Conservation (phyloP, 495 filamentous ascomycete genomes). For the Penicillium canescens region DNA sequence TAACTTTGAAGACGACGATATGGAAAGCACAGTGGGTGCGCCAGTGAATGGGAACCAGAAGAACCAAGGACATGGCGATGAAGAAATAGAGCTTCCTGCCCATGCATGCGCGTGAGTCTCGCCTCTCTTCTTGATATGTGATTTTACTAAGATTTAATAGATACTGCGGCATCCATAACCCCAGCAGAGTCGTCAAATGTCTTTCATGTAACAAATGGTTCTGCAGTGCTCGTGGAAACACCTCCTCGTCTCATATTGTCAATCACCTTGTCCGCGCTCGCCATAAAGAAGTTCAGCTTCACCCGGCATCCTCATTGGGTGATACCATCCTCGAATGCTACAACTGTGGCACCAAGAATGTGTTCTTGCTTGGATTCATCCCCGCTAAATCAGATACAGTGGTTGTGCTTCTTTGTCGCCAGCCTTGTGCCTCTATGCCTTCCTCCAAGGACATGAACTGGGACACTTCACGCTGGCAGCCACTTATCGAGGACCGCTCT, state of each 20-base stretch:
- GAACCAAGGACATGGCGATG: conserved; percentile 63
- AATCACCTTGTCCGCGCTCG: conserved; percentile 97
- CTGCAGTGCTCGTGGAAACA: conserved; percentile 95
- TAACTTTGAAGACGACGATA: conserved; percentile 83
- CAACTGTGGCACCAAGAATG: conserved; percentile 99
- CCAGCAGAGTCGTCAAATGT: conserved; percentile 93
- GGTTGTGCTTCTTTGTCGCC: conserved; percentile 93
- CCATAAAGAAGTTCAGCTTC: conserved; percentile 97
- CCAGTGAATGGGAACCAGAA: conserved; percentile 72
- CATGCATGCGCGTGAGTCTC: conserved; percentile 93
- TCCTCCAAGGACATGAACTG: conserved; percentile 99
- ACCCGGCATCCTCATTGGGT: conserved; percentile 91
- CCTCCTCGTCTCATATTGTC: conserved; percentile 95
- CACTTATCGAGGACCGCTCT: conserved; percentile 93
- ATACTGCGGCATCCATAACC: conserved; percentile 97
- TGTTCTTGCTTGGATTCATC: conserved; percentile 98
- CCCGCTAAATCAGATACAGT: conserved; percentile 99
- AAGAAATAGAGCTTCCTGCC: conserved; percentile 88
- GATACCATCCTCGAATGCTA: conserved; percentile 99
- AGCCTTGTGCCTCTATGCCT: conserved; percentile 90
- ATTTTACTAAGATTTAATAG: conserved; percentile 44
- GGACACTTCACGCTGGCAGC: conserved; percentile 98
- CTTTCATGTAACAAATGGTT: conserved; percentile 98
- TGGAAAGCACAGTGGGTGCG: conserved; percentile 87
- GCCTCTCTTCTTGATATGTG: not conserved